Base-by-base conservation (phyloP, 2,329 filamentous ascomycete genomes). In the Tolypocladium cylindrosporum region DNA sequence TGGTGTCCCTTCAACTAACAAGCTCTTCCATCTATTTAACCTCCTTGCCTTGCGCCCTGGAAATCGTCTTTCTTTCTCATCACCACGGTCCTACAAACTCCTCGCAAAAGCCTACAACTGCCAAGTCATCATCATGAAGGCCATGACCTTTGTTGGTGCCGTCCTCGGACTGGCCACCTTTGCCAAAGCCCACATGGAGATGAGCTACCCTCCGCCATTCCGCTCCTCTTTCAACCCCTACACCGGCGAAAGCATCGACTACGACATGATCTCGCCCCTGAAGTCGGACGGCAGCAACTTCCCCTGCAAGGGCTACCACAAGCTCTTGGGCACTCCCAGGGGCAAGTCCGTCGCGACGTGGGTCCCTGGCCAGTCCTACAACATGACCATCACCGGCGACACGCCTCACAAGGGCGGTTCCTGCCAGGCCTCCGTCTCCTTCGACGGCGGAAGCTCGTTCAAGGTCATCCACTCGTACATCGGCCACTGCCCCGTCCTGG, bases 391-490 rank as follows among this genome's bases (percentile, higher is more conserved):
- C 57, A 74, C 73, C 59, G 89, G 88, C 42, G 80, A 79, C 55
- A 84, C 84, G 51, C 72, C 71, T 56, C 88, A 91, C 73, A 75
- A 78, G 42, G 89, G 89, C 45, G 89, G 89, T 43, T 90, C 85
- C 10, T 92, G 89, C 74, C 90, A 94, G 74, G 77, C 90, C 54
- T 83, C 86, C 3, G 77, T 93, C 36, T 89, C 86, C 39, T 90
- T 87, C 72, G 88, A 93, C 74, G 77, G 83, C 62, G 89, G 88
- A 50, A 72, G 77, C 57, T 83, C 82, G 21, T 93, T 89, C 76
- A 85, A 80, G 60, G 90, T 91, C 75, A 77, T 84, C 62, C 72
- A 82, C 66, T 82, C 80, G 63, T 81, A 78, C 66, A 72, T 83
- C 64, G 81, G 82, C 54, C 74, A 76, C 68, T 84, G 80, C 64